These are phyloP conservation scores for Cucumis melo DNA, from an alignment of 306 rosid species.

Conservation along the genomic window DNA sequence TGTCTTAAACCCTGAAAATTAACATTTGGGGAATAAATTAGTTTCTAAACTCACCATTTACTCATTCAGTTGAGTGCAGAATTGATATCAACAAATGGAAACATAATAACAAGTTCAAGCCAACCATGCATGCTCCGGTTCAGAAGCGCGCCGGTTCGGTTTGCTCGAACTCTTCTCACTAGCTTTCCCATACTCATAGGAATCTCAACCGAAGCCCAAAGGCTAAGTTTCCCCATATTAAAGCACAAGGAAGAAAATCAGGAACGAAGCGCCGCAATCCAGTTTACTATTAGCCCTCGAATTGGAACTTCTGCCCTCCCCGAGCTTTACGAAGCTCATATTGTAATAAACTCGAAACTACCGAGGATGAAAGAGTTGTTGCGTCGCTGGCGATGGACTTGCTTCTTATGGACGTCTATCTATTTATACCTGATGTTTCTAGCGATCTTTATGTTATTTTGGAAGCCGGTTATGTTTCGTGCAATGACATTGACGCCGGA, in stretches of 20 bases:
- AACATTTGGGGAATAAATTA: background rate
- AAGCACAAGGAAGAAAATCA: slow-evolving; percentile 47
- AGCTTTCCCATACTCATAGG: slow-evolving; percentile 59
- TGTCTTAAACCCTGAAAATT: no score
- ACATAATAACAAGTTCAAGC: slow-evolving; percentile 42
- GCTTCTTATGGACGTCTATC: slow-evolving; percentile 57
- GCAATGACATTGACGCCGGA: slow-evolving; percentile 3
- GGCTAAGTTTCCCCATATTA: slow-evolving; percentile 22
- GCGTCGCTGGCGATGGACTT: slow-evolving; percentile 68
- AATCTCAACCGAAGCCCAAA: slow-evolving; percentile 51
- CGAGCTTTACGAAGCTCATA: slow-evolving; percentile 53
- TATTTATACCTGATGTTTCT: slow-evolving; percentile 34
- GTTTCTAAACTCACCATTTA: background rate
- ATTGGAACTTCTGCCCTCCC: slow-evolving; percentile 54
- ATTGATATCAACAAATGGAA: slow-evolving; percentile 37
- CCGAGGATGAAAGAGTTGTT: slow-evolving; percentile 55
- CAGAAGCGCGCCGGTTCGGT: slow-evolving; percentile 53
- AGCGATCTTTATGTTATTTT: slow-evolving; percentile 21
- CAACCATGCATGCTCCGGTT: slow-evolving; percentile 67
- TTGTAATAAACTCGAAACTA: slow-evolving; percentile 36
- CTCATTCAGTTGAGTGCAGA: slow-evolving; percentile 49
- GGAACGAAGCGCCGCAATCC: slow-evolving; percentile 41
- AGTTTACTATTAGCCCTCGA: slow-evolving; percentile 43
- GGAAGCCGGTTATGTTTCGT: slow-evolving; percentile 25
- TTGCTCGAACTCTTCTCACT: slow-evolving; percentile 38